Evolutionary conservation across 257 asterid genomes (phyloP), one percentile per base, ranked within the genome.

Genomic region (Pogostemon cablin): DNA sequence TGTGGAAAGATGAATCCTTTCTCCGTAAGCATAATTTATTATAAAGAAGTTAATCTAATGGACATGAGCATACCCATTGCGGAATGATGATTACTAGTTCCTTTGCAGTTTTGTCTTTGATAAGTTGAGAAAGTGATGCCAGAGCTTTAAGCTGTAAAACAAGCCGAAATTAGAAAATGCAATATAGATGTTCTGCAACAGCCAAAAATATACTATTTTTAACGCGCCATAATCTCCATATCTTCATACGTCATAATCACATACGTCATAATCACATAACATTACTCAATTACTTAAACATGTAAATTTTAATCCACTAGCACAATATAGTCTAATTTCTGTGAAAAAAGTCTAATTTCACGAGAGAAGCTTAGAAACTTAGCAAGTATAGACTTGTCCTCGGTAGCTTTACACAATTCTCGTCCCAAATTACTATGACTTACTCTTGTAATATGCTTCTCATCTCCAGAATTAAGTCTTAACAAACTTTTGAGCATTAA

Each of bases 131-230:
- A 74, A 95, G 90, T 34, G 96, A 77, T 43, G 87, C 53, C 84
- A 95, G 78, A 67, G 99, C 99, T 85, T 91, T 95, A 72, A 91
- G 92, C 99, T 95, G 97, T 63, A 50, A 72, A 71, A 79, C 78
- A 75, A 44, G 54, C 20, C 58, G 72, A 62, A 56, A 66, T 69
- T 39, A 75, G 75, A 65, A 69, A 20, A 66, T 70, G 17, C 49
- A 44, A 68, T 10, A 25, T 25, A 25, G 2, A 25, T 25, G 32
- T 25, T 25, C 32, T 1, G 32, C 32, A 25, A 25, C 32, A 25
- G 32, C 32, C 32, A 25, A 25, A 25, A 25, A 25, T 25, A 52
- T 60, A 53, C 44, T 1, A 25, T 25, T 25, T 25, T 25, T 25
- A 25, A 25, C 32, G 32, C 32, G 32, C 2, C 32, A 25, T 25